Percentiles rank a stretch among this genome's conserved stretches.
Evolutionary conservation across 352 stramenopile species (phyloP).

Genomic region (Globisporangium alternatum): DNA sequence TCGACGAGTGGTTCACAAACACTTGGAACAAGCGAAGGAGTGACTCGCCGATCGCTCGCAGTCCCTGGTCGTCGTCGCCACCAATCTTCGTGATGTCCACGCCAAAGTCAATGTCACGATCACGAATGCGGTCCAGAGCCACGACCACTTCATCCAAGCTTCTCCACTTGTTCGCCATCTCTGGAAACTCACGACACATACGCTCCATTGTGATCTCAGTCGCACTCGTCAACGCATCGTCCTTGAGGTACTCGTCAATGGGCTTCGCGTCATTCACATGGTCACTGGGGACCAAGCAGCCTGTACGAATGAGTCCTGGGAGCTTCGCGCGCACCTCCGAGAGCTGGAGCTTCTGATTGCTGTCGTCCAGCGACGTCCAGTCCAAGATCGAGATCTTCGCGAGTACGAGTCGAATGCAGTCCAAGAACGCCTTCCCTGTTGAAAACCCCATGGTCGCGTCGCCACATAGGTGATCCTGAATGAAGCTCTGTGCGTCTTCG

Average conservation of each 20-base stretch:
- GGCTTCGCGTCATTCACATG: constrained; percentile 17
- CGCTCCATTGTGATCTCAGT: constrained; percentile 27
- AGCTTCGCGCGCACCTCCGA: constrained; percentile 48
- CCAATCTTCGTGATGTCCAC: constrained; percentile 24
- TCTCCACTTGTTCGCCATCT: constrained; percentile 37
- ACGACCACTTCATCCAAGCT: constrained; percentile 9
- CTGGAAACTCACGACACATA: constrained; percentile 30
- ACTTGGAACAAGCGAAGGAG: constrained; percentile 31
- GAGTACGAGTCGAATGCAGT: constrained; percentile 67
- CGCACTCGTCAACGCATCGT: constrained; percentile 23
- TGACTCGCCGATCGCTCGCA: constrained; percentile 18
- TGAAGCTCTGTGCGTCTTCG: constrained; percentile 31
- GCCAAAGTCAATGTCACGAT: constrained; percentile 49
- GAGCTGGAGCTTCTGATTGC: constrained; percentile 43
- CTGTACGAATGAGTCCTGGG: constrained; percentile 42
- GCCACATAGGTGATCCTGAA: constrained; percentile 28
- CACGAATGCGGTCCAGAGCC: constrained; percentile 27
- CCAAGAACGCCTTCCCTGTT: constrained; percentile 49
- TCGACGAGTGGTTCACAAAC: constrained; percentile 23
- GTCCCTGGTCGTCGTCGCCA: constrained; percentile 6
- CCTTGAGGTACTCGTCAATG: constrained; percentile 27
- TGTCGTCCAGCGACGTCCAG: constrained; percentile 71
- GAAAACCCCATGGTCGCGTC: constrained; percentile 30
- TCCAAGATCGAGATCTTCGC: constrained; percentile 78
- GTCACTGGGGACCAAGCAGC: constrained; percentile 30